Conservation (phyloP, 768 basidiomycete species). For the Chalciporus pseudorubinellus region DNA sequence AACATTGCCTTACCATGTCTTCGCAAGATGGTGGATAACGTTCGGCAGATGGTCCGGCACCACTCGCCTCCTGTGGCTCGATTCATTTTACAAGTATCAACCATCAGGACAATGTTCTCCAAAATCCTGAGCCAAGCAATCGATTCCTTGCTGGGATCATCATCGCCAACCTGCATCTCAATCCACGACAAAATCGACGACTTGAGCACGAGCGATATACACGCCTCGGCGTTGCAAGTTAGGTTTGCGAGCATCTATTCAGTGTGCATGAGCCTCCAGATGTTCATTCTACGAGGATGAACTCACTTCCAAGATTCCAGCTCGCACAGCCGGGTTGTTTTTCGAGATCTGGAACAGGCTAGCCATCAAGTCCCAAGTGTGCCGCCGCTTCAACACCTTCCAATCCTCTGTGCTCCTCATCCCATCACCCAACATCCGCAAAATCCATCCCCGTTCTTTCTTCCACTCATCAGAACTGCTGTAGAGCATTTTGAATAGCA, state of each 20-base stretch:
- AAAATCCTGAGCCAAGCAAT: constrained; percentile 65
- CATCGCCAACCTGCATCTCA: constrained; percentile 56
- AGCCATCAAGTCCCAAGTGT: constrained; percentile 86
- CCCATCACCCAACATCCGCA: constrained; percentile 78
- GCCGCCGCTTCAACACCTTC: constrained; percentile 73
- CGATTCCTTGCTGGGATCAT: constrained; percentile 33
- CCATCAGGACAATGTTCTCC: constrained; percentile 57
- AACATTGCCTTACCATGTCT: constrained; percentile 11
- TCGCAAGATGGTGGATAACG: constrained; percentile 33
- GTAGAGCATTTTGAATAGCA: constrained; percentile 88
- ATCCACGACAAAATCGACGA: constrained; percentile 80
- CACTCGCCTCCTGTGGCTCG: constrained; percentile 57
- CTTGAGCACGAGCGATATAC: constrained; percentile 67
- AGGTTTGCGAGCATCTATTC: constrained; percentile 70
- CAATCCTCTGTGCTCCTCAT: constrained; percentile 77
- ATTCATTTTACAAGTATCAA: constrained; percentile 51
- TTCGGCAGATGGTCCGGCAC: constrained; percentile 54
- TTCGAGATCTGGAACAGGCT: constrained; percentile 72
- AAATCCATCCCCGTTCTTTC: constrained; percentile 87
- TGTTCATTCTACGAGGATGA: neutral
- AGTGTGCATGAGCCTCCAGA: too few relatives aligned
- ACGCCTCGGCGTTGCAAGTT: constrained; percentile 66
- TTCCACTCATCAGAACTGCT: constrained; percentile 77
- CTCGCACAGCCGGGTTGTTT: constrained; percentile 50
- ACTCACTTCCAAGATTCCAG: constrained; percentile 66